Evolutionary conservation across 2,329 filamentous ascomycete species (phyloP).

Genomic region (Aulographum hederae): DNA sequence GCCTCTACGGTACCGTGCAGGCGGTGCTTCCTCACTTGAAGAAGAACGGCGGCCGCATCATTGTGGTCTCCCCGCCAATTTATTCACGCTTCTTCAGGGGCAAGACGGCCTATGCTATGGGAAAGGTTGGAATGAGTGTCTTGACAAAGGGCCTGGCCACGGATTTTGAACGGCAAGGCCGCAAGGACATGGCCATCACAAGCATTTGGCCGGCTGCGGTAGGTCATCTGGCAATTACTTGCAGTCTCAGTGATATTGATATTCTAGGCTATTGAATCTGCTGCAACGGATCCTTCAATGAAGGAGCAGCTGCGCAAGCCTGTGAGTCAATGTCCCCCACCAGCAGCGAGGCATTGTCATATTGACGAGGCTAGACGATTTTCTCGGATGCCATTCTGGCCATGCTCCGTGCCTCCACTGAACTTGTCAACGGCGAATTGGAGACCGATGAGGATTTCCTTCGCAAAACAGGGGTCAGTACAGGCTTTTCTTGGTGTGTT

Average conservation of each 20-base stretch:
- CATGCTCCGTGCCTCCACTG: slow-evolving; percentile 43
- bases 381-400: slow-evolving; percentile 66
- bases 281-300: slow-evolving; percentile 37
- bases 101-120: slow-evolving; percentile 67
- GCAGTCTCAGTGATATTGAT: too few species aligned
- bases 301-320: slow-evolving; percentile 45
- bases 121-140: slow-evolving; percentile 67
- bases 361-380: slow-evolving; percentile 35
- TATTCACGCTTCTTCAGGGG: slow-evolving; percentile 73
- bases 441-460: slow-evolving; percentile 71
- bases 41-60: slow-evolving; percentile 39
- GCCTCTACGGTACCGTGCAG: slow-evolving; percentile 52
- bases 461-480: slow-evolving; percentile 40
- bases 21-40: slow-evolving; percentile 48
- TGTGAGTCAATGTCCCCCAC: slow-evolving; percentile 11
- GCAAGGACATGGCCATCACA: slow-evolving; percentile 53
- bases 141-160: slow-evolving; percentile 66
- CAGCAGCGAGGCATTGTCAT: neutral
- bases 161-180: slow-evolving; percentile 54
- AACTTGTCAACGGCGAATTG: slow-evolving; percentile 50
- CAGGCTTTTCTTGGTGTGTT: too few species aligned
- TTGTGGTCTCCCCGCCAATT: slow-evolving; percentile 71
- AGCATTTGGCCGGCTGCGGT: slow-evolving; percentile 69
- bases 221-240: slow-evolving; percentile 20
- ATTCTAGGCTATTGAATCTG: slow-evolving; percentile 63